A percentile compares a stretch with the other conserved stretches of the same genome.
phyloP scores from a whole-genome alignment of 306 rosid species.

The Sesbania bispinosa region DNA sequence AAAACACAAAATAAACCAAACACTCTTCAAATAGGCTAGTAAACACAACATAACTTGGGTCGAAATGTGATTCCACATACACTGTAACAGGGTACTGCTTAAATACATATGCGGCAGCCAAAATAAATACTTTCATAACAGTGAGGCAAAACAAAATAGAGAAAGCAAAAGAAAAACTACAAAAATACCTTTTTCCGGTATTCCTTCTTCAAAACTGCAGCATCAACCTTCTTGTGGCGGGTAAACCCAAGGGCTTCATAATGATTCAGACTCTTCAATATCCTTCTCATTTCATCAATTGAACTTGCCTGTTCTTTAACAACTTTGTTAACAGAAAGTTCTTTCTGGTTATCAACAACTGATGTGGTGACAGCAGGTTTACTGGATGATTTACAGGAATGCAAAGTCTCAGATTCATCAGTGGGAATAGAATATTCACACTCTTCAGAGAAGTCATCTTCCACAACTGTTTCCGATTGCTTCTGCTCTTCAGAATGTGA shows the following conservation, averaged over 20 bases:
- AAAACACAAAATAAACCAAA: background rate
- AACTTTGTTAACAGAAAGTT: slow-evolving; percentile 52
- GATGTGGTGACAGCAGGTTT: slow-evolving; percentile 50
- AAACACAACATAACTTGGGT: background rate
- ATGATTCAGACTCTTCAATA: slow-evolving; percentile 65
- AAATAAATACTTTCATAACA: background rate
- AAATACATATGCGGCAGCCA: background rate
- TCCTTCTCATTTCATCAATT: slow-evolving; percentile 81
- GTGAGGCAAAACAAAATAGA: background rate
- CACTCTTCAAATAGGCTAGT: background rate
- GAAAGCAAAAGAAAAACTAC: background rate
- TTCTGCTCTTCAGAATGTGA: slow-evolving; percentile 75
- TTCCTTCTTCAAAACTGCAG: slow-evolving; percentile 64
- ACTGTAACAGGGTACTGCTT: background rate
- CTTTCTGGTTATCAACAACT: slow-evolving; percentile 49
- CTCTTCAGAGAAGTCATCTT: slow-evolving; percentile 71
- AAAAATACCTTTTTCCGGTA: slow-evolving; percentile 71
- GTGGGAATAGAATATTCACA: slow-evolving; percentile 63
- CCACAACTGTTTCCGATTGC: slow-evolving; percentile 59
- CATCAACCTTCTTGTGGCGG: slow-evolving; percentile 80
- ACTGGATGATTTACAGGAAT: slow-evolving; percentile 72
- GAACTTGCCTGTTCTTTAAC: slow-evolving; percentile 54
- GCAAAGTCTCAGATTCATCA: slow-evolving; percentile 62
- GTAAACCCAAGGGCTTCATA: slow-evolving; percentile 82
- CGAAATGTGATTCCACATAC: background rate